Conservation (phyloP, 805 yeast genomes). For the Nakazawaea holstii region DNA sequence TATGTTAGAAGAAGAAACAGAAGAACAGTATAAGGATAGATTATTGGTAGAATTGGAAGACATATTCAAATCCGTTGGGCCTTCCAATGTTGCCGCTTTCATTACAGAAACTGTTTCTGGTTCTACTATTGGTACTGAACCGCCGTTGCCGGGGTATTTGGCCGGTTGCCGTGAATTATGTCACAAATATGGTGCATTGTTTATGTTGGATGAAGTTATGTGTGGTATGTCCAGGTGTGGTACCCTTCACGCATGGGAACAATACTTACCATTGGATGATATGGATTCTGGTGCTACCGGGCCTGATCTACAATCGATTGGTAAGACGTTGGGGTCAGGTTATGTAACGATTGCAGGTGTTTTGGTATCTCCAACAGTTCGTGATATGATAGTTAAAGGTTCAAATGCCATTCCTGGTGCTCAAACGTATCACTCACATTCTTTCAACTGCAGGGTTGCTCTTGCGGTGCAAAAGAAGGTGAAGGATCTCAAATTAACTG, state of each 20-base stretch:
- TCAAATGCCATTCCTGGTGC: slow-evolving; percentile 37
- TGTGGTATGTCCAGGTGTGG: slow-evolving; percentile 51
- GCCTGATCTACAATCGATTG: slow-evolving; percentile 47
- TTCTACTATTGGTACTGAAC: slow-evolving; percentile 36
- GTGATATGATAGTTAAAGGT: slow-evolving; percentile 30
- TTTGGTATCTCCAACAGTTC: slow-evolving; percentile 36
- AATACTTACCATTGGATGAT: slow-evolving; percentile 26
- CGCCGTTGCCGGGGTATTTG: slow-evolving; percentile 39
- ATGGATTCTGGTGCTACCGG: slow-evolving; percentile 20
- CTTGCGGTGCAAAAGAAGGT: slow-evolving; percentile 41
- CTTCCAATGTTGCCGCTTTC: slow-evolving; percentile 36
- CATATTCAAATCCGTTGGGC: slow-evolving; percentile 31
- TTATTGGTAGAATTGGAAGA: slow-evolving; percentile 33
- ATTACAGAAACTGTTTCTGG: slow-evolving; percentile 40
- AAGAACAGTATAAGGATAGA: slow-evolving; percentile 29
- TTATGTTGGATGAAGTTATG: slow-evolving; percentile 50
- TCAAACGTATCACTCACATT: slow-evolving; percentile 47
- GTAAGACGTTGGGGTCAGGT: slow-evolving; percentile 48
- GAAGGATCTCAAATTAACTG: slow-evolving; percentile 27
- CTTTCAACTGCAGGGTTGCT: slow-evolving; percentile 39
- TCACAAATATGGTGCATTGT: slow-evolving; percentile 43
- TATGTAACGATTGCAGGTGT: slow-evolving; percentile 45
- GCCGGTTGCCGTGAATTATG: slow-evolving; percentile 39
- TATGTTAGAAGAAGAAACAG: slow-evolving; percentile 27
- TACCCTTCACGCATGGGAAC: slow-evolving; percentile 41